A percentile compares a stretch with the other conserved stretches of the same genome.
phyloP scores from a whole-genome alignment of 2,329 filamentous ascomycete genomes.

The Torrubiella hemipterigena region DNA sequence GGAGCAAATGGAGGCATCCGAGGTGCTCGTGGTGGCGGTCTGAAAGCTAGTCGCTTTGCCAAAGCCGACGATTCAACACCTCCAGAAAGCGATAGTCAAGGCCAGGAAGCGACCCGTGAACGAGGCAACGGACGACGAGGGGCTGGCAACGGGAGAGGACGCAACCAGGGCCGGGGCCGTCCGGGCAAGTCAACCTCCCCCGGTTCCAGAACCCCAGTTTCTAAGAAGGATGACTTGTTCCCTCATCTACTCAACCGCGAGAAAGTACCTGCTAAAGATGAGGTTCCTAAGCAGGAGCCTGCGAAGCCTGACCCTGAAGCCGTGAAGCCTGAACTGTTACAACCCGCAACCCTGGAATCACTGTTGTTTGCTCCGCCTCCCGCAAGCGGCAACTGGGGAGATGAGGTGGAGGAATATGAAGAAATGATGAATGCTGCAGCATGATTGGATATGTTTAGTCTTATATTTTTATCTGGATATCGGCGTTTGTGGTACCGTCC shows the following conservation, averaged over 20 bases:
- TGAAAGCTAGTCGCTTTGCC: slow-evolving; percentile 31
- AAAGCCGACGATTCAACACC: slow-evolving; percentile 17
- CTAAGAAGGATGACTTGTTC: slow-evolving; percentile 22
- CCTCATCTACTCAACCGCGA: slow-evolving; percentile 17
- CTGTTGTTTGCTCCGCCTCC: too few species aligned
- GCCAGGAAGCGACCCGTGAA: too few species aligned
- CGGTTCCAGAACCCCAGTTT: slow-evolving; percentile 9
- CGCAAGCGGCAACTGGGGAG: slow-evolving; percentile 43
- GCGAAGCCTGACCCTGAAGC: slow-evolving; percentile 13
- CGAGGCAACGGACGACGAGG: slow-evolving; percentile 19
- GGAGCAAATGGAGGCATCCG: slow-evolving; percentile 28
- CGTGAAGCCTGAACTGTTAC: too few species aligned
- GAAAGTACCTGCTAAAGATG: too few species aligned
- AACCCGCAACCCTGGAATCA: too few species aligned
- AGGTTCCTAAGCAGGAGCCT: slow-evolving; percentile 12
- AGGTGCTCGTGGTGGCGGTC: slow-evolving; percentile 21
- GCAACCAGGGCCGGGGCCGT: slow-evolving; percentile 20
- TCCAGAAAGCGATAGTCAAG: slow-evolving; percentile 20
- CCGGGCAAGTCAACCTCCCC: too few species aligned
- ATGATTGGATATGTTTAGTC: too few species aligned
- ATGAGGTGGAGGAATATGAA: slow-evolving; percentile 44
- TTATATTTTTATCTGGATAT: too few species aligned
- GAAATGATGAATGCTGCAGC: slow-evolving; percentile 19
- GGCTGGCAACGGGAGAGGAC: slow-evolving; percentile 16
- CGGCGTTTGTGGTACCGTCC: too few species aligned